phyloP scores from a whole-genome alignment of 1,284 basidiomycete species.

The Sanghuangporus weigelae region DNA sequence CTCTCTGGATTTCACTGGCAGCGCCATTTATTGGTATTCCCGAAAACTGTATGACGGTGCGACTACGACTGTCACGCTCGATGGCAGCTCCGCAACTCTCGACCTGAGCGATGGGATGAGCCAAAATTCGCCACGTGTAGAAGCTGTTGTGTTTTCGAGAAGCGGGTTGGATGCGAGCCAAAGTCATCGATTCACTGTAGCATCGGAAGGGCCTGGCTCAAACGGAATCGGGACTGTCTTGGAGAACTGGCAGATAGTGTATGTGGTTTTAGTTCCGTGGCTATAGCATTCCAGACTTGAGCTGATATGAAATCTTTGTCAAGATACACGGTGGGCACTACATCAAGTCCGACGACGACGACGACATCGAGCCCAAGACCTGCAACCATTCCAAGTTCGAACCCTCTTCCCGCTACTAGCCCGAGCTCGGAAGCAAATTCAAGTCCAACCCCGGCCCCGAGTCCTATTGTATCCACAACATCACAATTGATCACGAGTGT shows the following conservation, averaged over 20 bases:
- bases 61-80: not conserved
- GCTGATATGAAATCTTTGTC: not conserved
- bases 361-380: not conserved
- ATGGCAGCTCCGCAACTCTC: not conserved
- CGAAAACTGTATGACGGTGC: not conserved
- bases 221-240: not conserved
- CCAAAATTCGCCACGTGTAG: not conserved
- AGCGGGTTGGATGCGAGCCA: not conserved
- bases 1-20: not conserved
- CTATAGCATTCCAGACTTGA: not conserved
- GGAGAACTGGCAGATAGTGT: not conserved
- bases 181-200: slow-evolving; percentile 1
- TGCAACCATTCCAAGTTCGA: not conserved
- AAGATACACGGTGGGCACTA: not conserved
- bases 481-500: not conserved
- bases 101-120: not conserved
- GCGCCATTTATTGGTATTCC: slow-evolving; percentile 1
- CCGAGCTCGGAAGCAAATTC: not conserved
- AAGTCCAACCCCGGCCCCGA: not conserved
- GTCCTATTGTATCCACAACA: not conserved
- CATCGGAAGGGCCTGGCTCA: not conserved
- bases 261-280: not conserved
- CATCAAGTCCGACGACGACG: not conserved
- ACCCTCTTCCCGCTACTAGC: not conserved
- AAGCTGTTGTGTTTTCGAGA: not conserved